Base-by-base conservation (phyloP, 768 basidiomycete genomes). In the Inosperma sp. region DNA sequence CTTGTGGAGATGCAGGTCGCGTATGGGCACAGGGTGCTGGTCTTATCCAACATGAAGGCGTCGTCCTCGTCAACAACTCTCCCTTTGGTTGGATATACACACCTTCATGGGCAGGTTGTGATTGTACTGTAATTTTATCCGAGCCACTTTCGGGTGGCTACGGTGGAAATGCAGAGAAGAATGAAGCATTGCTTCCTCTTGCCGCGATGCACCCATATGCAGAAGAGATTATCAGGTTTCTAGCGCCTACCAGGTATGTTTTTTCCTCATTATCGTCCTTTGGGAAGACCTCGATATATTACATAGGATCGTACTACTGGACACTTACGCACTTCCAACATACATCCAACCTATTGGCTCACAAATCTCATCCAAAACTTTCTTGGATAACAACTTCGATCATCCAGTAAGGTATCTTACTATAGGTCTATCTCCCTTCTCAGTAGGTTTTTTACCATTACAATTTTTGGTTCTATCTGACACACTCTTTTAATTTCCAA, bases 201-300 rank as follows among this genome's bases (percentile, higher is more conserved):
- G n/a, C n/a, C n/a, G n/a, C n/a, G n/a, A 80, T 80, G 75, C 69
- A 76, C 39, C 58, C 61, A 3, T 83, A 82, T 59, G 75, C 76
- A 0, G 58, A 64, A 23, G 56, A 62, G 7, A 58, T 81, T 4
- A 54, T 82, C 10, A 67, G 71, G 12, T 55, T 56, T 7, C 55
- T 82, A 29, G 62, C 72, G 51, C 81, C 83, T 14, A 61, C 65
- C 4, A 73, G 65, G 82, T 82, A 54, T 31, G 37, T 30, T 16
- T 1, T 22, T 6, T 12, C 12, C 14, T n/a, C 3, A 4, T 33
- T n/a, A n/a, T n/a, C n/a, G n/a, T n/a, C n/a, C n/a, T n/a, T n/a
- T n/a, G n/a, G n/a, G n/a, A n/a, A n/a, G n/a, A n/a, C n/a, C 39
- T 17, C 10, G 25, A 17, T 26, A 17, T 42, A 19, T 47, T 45